Evolutionary conservation across 306 rosid genomes (phyloP).

Genomic region (Pachyrhizus erosus): DNA sequence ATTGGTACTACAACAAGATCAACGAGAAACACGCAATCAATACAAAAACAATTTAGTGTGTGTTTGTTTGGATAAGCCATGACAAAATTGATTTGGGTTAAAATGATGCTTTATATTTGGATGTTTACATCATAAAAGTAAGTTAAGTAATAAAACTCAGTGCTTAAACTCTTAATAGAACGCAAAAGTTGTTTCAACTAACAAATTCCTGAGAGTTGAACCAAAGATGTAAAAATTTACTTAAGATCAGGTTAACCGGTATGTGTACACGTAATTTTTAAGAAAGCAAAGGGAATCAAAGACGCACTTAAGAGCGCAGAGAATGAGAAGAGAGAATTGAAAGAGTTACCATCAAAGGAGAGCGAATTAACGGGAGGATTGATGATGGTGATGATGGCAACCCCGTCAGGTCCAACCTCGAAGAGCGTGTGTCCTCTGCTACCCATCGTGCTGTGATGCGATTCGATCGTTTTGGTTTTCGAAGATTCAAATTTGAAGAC

Average conservation of each 20-base stretch:
- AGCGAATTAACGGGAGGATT: constrained; percentile 98
- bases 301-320: background rate
- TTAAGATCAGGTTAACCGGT: too few relatives aligned
- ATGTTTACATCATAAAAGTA: too few relatives aligned
- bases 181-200: background rate
- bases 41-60: background rate
- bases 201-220: background rate
- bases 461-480: background rate
- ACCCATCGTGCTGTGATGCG: constrained; percentile 55
- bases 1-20: background rate
- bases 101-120: background rate
- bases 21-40: background rate
- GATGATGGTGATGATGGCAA: constrained; percentile 86
- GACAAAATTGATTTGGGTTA: background rate
- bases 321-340: background rate
- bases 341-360: constrained; percentile 55
- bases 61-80: background rate
- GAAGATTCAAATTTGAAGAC: constrained; percentile 22
- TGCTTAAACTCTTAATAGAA: too few relatives aligned
- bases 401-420: constrained; percentile 90
- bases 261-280: too few relatives aligned
- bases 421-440: constrained; percentile 62
- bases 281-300: background rate
- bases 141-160: background rate
- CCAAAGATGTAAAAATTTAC: too few relatives aligned